Evolutionary conservation across 2,329 filamentous ascomycete genomes (phyloP).

Genomic region (Fusarium guadeloupense): DNA sequence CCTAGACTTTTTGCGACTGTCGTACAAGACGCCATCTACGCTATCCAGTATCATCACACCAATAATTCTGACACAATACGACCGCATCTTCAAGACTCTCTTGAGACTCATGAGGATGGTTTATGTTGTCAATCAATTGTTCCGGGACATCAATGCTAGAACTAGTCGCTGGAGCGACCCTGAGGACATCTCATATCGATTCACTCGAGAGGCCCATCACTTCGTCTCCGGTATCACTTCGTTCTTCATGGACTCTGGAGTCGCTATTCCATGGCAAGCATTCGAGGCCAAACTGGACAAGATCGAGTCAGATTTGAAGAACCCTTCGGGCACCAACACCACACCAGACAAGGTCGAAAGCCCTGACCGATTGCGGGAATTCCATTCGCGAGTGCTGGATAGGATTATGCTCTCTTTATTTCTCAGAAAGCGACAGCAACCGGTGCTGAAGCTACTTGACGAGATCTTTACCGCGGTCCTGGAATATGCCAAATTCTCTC

Average conservation of each 20-base stretch:
- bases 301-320: constrained; percentile 66
- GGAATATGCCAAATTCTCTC: constrained; percentile 68
- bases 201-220: constrained; percentile 80
- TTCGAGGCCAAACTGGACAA: constrained; percentile 73
- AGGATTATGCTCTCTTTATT: constrained; percentile 78
- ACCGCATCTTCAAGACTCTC: constrained; percentile 82
- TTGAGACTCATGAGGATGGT: constrained; percentile 81
- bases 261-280: constrained; percentile 75
- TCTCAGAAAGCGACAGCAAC: constrained; percentile 77
- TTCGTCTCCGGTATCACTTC: constrained; percentile 77
- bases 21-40: constrained; percentile 80
- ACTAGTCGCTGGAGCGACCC: constrained; percentile 48
- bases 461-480: constrained; percentile 80
- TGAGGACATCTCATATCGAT: constrained; percentile 60
- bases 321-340: constrained; percentile 49
- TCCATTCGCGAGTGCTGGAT: constrained; percentile 78
- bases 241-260: constrained; percentile 83
- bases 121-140: constrained; percentile 75
- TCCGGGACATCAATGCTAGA: constrained; percentile 62
- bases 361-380: constrained; percentile 71
- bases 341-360: constrained; percentile 54
- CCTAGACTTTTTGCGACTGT: constrained; percentile 89
- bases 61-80: constrained; percentile 78
- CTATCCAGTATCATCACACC: constrained; percentile 79
- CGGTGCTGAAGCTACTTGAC: constrained; percentile 77